Percentiles rank a stretch among this genome's conserved stretches.
Conservation (phyloP, 306 rosid species). For the Trifolium repens region DNA sequence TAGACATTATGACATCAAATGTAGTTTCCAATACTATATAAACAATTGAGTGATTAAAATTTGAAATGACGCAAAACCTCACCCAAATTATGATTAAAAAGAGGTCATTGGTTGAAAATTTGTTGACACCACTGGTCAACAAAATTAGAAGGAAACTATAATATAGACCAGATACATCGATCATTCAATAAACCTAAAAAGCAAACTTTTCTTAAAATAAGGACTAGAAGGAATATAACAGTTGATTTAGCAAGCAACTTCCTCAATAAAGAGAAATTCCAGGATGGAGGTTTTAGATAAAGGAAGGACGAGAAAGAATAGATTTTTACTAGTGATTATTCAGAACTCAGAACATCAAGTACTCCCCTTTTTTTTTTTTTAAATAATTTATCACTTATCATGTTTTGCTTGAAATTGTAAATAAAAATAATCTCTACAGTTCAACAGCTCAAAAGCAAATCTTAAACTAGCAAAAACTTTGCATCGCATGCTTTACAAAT, state of each 20-base stretch:
- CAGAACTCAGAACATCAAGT: too few species aligned
- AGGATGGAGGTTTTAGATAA: too few species aligned
- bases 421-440: constrained; percentile 11
- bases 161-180: too few species aligned
- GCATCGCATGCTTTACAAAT: constrained; percentile 14
- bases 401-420: background rate
- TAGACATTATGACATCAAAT: constrained; percentile 13
- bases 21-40: constrained; percentile 30
- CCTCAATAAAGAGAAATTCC: too few species aligned
- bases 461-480: background rate
- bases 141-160: background rate
- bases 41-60: constrained; percentile 14
- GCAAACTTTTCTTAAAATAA: too few species aligned
- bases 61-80: constrained; percentile 18
- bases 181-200: too few species aligned
- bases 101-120: background rate
- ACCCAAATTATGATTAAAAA: constrained; percentile 19
- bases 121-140: constrained; percentile 10
- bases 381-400: too few species aligned
- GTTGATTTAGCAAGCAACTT: too few species aligned
- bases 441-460: constrained; percentile 31
- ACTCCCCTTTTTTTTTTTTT: too few species aligned
- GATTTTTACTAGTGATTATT: too few species aligned
- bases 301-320: too few species aligned
- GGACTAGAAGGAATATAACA: too few species aligned